phyloP scores from a whole-genome alignment of 2,329 filamentous ascomycete genomes.

The Orbilia oligospora region DNA sequence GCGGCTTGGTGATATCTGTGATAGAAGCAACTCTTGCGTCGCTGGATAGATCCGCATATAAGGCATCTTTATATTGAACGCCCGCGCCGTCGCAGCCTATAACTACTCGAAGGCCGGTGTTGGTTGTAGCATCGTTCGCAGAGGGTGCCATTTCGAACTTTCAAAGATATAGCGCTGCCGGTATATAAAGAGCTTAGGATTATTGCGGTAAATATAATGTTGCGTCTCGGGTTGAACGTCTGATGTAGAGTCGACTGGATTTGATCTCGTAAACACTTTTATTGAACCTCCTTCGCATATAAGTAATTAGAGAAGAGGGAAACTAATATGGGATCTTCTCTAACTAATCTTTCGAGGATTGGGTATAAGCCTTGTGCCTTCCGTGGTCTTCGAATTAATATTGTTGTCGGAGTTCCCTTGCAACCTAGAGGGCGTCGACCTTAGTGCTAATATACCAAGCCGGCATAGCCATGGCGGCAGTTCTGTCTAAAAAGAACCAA shows the following conservation, averaged over 20 bases:
- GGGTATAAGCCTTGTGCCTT: not conserved
- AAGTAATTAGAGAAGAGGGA: not conserved
- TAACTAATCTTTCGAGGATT: not conserved
- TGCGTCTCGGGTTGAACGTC: not conserved
- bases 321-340: not conserved
- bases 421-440: not conserved
- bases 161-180: not conserved
- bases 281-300: not conserved
- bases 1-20: slow-evolving; percentile 48
- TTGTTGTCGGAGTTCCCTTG: not conserved
- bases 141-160: slow-evolving; percentile 45
- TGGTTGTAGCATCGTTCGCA: slow-evolving; percentile 5
- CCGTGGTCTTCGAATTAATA: not conserved
- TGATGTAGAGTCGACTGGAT: not conserved
- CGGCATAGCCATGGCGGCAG: not conserved
- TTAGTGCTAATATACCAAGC: slow-evolving; percentile 9
- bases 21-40: slow-evolving; percentile 42
- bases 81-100: slow-evolving; percentile 55
- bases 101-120: slow-evolving; percentile 44
- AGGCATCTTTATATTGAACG: slow-evolving; percentile 58
- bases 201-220: not conserved
- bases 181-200: not conserved
- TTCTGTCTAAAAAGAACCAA: not conserved
- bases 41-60: slow-evolving; percentile 40
- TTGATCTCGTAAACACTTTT: not conserved